Base-by-base conservation (phyloP, 495 filamentous ascomycete species). In the Letharia lupina region DNA sequence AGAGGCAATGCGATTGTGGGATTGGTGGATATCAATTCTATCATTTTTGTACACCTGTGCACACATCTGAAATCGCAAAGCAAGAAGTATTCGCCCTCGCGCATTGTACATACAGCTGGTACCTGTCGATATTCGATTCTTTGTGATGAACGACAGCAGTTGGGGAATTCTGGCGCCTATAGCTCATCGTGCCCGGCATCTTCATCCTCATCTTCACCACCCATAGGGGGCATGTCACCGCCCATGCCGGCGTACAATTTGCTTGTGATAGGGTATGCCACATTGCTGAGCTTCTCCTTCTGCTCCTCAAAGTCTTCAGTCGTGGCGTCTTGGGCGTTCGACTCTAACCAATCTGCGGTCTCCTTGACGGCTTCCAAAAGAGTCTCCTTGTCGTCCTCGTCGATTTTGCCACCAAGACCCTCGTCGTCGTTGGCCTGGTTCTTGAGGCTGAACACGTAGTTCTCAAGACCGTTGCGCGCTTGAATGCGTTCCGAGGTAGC, bases 351-450 rank as follows among this genome's bases (percentile, higher is more conserved):
- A 74, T 97, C 95, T 68, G 87, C 88, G 64, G 93, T 83, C 81
- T 98, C 94, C 89, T 97, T 98, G 80, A 99, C 89, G 68, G 94
- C 94, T 65, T 96, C 91, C 70, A 97, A 80, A 71, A 98, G 89
- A 71, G 91, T 86, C 80, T 99, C 92, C 89, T 98, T 99, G 84
- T 99, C 95, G 67, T 98, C 94, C 68, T 96, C 94, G 62, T 92
- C 90, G 75, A 99, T 96, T 88, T 97, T 96, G 77, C 91, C 91
- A 79, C 94, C 91, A 66, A 96, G 89, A 69, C 94, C 94, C 67
- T 96, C 92, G 76, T 97, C 91, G 70, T 99, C 94, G 76, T 93
- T 92, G 79, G 91, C 90, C 83, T 98, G 94, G 87, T 97, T 97
- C 88, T 98, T 98, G 73, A 99, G 81, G 83, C 83, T 90, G 88